Evolutionary conservation across 2,329 filamentous ascomycete genomes (phyloP), one percentile per base, ranked within the genome.

Genomic region (Hymenoscyphus infarciens): DNA sequence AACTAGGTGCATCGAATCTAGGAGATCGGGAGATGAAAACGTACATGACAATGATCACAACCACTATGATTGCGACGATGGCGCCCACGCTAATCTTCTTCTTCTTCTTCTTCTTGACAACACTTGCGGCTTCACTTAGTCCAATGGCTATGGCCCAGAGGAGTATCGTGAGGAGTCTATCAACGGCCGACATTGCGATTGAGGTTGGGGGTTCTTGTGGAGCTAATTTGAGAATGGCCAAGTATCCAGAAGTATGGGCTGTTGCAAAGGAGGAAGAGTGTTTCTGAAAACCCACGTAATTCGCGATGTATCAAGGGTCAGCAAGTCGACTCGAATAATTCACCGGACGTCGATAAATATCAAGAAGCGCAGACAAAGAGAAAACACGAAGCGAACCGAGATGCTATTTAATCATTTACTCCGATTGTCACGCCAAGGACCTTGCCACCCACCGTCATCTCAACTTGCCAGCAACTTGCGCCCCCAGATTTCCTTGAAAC

Each of bases 1-100:
- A 10, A 2, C n/a, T 2, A 49, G 42, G 10, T 2, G n/a, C 16
- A 19, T 22, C 3, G 8, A 22, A 10, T 22, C 5, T 22, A 5
- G n/a, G n/a, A 49, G n/a, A 49, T 3, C 10, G 3, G 7, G 10
- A 19, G n/a, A 49, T 1, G 4, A 22, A 49, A 49, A 49, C 42
- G 10, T 22, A 49, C 42, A 55, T 95, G 71, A 90, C 93, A 78
- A 83, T 82, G 74, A 84, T 94, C 54, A 88, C 87, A 31, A 60
- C 22, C 1, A 60, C 27, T 16, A 60, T 42, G 19, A 33, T 35
- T n/a, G 38, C 27, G n/a, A 55, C 35, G 22, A 35, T 35, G 11
- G 19, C 49, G 13, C 29, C 16, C 5, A n/a, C n/a, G 13, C 15
- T 5, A 4, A 16, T 38, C 45, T 54, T 54, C 45, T 60, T 60